phyloP scores from a whole-genome alignment of 345 rosid species.

The Lepidium sativum region DNA sequence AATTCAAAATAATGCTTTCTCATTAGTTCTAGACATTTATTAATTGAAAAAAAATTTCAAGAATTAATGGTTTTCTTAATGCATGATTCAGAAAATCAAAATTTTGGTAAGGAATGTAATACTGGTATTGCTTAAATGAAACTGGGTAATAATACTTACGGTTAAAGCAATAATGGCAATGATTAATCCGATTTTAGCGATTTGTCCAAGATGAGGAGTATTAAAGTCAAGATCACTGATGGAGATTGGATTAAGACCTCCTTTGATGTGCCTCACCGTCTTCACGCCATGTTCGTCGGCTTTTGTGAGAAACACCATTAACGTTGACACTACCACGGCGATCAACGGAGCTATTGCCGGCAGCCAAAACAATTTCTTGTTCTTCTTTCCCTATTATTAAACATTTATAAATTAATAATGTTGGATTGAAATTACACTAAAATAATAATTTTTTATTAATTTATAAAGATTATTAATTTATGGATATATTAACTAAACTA shows the following conservation, averaged over 20 bases:
- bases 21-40: too few relatives aligned
- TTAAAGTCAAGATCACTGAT: constrained; percentile 47
- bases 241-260: constrained; percentile 79
- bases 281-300: constrained; percentile 83
- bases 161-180: constrained; percentile 65
- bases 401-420: too few relatives aligned
- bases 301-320: constrained; percentile 64
- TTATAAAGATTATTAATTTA: too few relatives aligned
- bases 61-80: too few relatives aligned
- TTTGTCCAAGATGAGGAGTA: constrained; percentile 51
- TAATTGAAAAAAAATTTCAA: too few relatives aligned
- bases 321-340: constrained; percentile 58
- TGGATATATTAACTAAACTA: too few relatives aligned
- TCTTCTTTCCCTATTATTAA: constrained; percentile 58
- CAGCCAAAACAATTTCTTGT: constrained; percentile 75
- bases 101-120: too few relatives aligned
- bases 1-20: too few relatives aligned
- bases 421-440: too few relatives aligned
- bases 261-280: constrained; percentile 63
- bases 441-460: too few relatives aligned
- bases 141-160: constrained; percentile 27
- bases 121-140: too few relatives aligned
- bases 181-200: constrained; percentile 56
- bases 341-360: constrained; percentile 79
- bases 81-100: too few relatives aligned